Conservation (phyloP, 2,329 filamentous ascomycete genomes). For the Calonectria leucothoes region DNA sequence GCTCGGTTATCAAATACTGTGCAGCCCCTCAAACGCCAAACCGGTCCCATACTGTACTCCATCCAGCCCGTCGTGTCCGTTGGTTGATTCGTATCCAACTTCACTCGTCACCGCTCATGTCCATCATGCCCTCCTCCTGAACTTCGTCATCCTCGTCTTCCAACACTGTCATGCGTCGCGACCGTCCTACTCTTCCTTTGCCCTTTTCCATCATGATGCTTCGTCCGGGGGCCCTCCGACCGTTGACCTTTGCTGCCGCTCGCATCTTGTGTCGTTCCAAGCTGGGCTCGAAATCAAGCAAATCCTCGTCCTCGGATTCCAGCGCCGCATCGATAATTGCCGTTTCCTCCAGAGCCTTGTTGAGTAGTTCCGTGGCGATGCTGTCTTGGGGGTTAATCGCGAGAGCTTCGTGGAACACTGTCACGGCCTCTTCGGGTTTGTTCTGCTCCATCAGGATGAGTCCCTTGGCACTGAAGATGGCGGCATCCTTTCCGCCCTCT, state of each 20-base stretch:
- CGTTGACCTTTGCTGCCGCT: conserved; percentile 53
- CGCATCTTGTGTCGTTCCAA: conserved; percentile 60
- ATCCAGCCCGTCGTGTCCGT: conserved; percentile 5
- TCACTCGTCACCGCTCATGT: conserved; percentile 66
- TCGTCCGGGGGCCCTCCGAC: conserved; percentile 34
- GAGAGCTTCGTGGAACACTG: conserved; percentile 85
- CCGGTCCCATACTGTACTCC: conserved; percentile 16
- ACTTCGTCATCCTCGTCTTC: conserved; percentile 49
- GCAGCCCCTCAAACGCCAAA: conserved; percentile 7
- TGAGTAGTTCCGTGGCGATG: conserved; percentile 82
- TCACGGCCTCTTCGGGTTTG: conserved; percentile 80
- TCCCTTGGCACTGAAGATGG: conserved; percentile 85
- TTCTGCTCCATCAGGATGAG: conserved; percentile 85
- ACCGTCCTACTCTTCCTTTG: conserved; percentile 56
- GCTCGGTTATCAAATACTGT: conserved; percentile 27
- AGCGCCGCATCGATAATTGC: conserved; percentile 58
- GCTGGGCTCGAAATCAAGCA: conserved; percentile 64
- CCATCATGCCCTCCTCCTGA: conserved; percentile 63
- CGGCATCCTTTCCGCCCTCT: conserved; percentile 81
- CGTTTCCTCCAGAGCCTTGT: conserved; percentile 76
- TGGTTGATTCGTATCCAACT: neutral
- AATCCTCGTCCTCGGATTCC: conserved; percentile 58
- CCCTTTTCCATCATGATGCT: conserved; percentile 53
- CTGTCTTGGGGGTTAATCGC: conserved; percentile 84
- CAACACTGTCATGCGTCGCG: conserved; percentile 46